These are phyloP conservation scores for Pseudognaphalium luteoalbum DNA, from an alignment of 129 eudicot species.

Conservation along the genomic window DNA sequence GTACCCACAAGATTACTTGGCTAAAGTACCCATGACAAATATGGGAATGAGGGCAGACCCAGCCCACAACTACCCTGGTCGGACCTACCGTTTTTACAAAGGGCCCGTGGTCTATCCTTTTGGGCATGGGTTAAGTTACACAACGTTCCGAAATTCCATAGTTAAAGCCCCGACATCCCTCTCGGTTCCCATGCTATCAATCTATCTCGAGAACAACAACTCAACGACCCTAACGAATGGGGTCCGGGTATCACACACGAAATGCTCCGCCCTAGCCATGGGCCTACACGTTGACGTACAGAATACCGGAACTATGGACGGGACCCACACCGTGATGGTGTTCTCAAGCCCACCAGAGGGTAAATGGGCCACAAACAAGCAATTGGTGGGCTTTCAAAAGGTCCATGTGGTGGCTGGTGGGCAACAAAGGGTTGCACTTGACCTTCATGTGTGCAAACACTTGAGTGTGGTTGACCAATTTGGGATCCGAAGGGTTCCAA, in stretches of 20 bases:
- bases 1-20: slow-evolving; percentile 79
- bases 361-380: slow-evolving; percentile 52
- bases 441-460: slow-evolving; percentile 73
- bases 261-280: slow-evolving; percentile 53
- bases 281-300: slow-evolving; percentile 67
- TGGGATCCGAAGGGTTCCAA: slow-evolving; percentile 85
- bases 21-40: slow-evolving; percentile 78
- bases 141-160: slow-evolving; percentile 51
- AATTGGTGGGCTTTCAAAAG: slow-evolving; percentile 73
- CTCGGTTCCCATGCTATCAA: slow-evolving; percentile 43
- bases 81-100: slow-evolving; percentile 87
- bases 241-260: slow-evolving; percentile 55
- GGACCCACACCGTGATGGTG: slow-evolving; percentile 75
- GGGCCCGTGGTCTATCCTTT: slow-evolving; percentile 85
- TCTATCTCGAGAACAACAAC: slow-evolving; percentile 40
- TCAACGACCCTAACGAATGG: slow-evolving; percentile 42
- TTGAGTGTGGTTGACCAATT: slow-evolving; percentile 67
- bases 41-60: slow-evolving; percentile 87
- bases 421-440: slow-evolving; percentile 50
- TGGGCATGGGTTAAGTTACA: slow-evolving; percentile 84
- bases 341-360: slow-evolving; percentile 59
- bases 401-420: slow-evolving; percentile 71
- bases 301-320: slow-evolving; percentile 75
- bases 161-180: slow-evolving; percentile 59
- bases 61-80: slow-evolving; percentile 81